These are phyloP conservation scores for Orobanche coerulescens DNA, from an alignment of 257 asterid species.

Conservation along the genomic window DNA sequence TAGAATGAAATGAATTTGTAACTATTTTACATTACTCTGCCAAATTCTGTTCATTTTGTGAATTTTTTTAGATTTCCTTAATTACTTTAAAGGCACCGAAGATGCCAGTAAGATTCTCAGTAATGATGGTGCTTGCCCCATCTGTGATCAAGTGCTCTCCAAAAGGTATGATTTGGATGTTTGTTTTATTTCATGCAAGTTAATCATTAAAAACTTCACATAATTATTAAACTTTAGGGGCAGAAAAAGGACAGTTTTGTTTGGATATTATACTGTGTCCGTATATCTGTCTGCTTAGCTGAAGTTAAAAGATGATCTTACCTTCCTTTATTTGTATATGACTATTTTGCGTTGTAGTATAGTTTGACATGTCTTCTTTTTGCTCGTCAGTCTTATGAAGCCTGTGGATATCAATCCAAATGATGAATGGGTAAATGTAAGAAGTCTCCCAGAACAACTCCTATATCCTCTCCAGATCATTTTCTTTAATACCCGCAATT, in stretches of 20 bases:
- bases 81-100: conserved; percentile 59
- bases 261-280: not conserved
- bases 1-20: conserved; percentile 11
- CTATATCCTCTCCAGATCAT: conserved; percentile 8
- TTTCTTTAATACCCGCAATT: conserved; percentile 10
- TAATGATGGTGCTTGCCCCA: conserved; percentile 87
- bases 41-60: conserved; percentile 15
- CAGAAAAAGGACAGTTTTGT: not conserved
- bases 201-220: not conserved
- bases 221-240: not conserved
- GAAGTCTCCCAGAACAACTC: conserved; percentile 23
- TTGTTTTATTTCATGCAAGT: conserved; percentile 6
- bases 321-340: not conserved
- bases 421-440: conserved; percentile 93
- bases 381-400: conserved; percentile 72
- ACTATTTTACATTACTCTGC: not conserved
- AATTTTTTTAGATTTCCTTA: conserved; percentile 38
- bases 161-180: conserved; percentile 47
- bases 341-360: not conserved
- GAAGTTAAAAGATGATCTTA: not conserved
- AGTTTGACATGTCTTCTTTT: conserved; percentile 23
- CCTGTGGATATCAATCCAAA: conserved; percentile 79
- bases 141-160: conserved; percentile 96
- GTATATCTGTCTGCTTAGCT: not conserved
- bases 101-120: conserved; percentile 86